Evolutionary conservation across 352 stramenopile species (phyloP).

Genomic region (Phytophthora nicotianae): DNA sequence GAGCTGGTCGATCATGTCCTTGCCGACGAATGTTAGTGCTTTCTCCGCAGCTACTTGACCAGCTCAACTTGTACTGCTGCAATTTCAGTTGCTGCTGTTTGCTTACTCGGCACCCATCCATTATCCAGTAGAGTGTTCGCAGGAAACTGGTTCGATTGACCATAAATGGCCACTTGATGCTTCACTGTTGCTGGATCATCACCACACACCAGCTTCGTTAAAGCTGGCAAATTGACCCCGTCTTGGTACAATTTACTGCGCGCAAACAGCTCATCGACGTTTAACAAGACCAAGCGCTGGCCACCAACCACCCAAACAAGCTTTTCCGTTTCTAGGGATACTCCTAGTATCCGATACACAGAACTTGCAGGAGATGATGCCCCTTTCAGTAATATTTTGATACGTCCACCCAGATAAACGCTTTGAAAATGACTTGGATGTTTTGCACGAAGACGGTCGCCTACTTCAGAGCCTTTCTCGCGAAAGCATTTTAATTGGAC

Average conservation of each 20-base stretch:
- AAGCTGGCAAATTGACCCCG: background rate
- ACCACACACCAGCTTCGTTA: background rate
- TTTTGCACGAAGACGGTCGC: slow-evolving; percentile 3
- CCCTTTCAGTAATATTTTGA: slow-evolving; percentile 1
- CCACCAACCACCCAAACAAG: background rate
- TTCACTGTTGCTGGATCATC: background rate
- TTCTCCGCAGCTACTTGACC: slow-evolving; percentile 3
- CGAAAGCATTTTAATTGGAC: slow-evolving; percentile 1
- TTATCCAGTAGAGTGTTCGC: background rate
- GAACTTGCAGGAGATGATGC: background rate
- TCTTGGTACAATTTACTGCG: background rate
- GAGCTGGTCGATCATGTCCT: background rate
- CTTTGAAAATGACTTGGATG: slow-evolving; percentile 4
- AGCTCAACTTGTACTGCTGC: background rate
- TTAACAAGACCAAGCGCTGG: slow-evolving; percentile 2
- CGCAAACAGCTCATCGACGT: background rate
- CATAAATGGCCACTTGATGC: slow-evolving; percentile 2
- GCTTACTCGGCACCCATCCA: background rate
- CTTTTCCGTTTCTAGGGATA: background rate
- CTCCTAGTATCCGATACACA: background rate
- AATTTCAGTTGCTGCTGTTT: background rate
- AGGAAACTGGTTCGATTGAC: background rate
- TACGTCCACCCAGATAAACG: slow-evolving; percentile 2
- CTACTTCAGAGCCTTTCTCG: slow-evolving; percentile 1
- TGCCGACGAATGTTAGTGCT: background rate